phyloP scores from a whole-genome alignment of 352 stramenopile species.

The Pythium volutum region DNA sequence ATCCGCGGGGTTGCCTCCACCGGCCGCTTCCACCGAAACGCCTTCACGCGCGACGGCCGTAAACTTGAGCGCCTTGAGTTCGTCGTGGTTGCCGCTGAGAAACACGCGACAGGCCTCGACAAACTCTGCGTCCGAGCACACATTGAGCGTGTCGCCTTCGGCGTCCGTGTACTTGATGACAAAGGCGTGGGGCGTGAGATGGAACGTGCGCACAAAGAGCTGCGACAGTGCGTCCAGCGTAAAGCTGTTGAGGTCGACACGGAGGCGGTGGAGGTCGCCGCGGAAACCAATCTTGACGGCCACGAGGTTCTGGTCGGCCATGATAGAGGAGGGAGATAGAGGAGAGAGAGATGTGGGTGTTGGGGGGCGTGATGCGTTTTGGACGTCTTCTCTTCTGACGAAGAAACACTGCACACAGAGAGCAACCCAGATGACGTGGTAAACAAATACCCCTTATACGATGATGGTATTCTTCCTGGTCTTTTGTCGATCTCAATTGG shows the following conservation, averaged over 20 bases:
- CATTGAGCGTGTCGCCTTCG: slow-evolving; percentile 70
- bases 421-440: too few relatives aligned
- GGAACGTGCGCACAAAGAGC: slow-evolving; percentile 65
- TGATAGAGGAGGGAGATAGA: too few relatives aligned
- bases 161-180: slow-evolving; percentile 80
- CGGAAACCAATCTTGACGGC: slow-evolving; percentile 81
- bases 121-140: slow-evolving; percentile 70
- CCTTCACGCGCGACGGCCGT: slow-evolving; percentile 54
- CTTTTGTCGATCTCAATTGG: too few relatives aligned
- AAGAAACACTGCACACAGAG: too few relatives aligned
- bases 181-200: slow-evolving; percentile 41
- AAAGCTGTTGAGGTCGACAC: slow-evolving; percentile 55
- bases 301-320: slow-evolving; percentile 30
- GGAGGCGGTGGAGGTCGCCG: slow-evolving; percentile 81
- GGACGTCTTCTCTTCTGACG: too few relatives aligned
- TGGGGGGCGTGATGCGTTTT: too few relatives aligned
- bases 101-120: slow-evolving; percentile 60
- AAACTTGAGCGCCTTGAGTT: slow-evolving; percentile 61
- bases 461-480: too few relatives aligned
- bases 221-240: slow-evolving; percentile 41
- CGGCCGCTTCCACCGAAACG: slow-evolving; percentile 70
- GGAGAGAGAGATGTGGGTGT: too few relatives aligned
- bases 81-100: slow-evolving; percentile 28
- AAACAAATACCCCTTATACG: too few relatives aligned
- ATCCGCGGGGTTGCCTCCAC: slow-evolving; percentile 77